These are phyloP conservation scores for Emergomyces africanus DNA, from an alignment of 2,329 filamentous ascomycete species.

Conservation along the genomic window DNA sequence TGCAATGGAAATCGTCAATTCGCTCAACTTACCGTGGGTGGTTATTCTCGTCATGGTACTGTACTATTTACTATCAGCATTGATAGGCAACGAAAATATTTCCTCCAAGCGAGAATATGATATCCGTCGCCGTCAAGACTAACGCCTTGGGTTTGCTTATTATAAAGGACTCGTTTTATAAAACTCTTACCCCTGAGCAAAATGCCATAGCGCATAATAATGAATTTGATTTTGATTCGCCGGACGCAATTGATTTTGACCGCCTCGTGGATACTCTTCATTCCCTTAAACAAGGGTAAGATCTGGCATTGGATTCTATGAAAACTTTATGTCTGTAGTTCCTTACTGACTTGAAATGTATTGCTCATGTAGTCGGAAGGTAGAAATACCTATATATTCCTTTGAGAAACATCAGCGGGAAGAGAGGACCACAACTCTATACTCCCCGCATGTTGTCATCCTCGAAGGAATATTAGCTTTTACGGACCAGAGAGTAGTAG, in stretches of 20 bases:
- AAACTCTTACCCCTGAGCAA: conserved; percentile 66
- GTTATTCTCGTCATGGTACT: conserved; percentile 91
- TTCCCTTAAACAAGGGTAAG: conserved; percentile 84
- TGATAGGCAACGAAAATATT: not conserved
- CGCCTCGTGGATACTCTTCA: conserved; percentile 62
- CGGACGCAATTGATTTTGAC: conserved; percentile 91
- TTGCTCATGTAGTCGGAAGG: conserved; percentile 29
- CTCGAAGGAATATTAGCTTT: conserved; percentile 93
- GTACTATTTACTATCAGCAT: no score
- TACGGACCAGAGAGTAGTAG: conserved; percentile 72
- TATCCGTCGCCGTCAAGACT: conserved; percentile 10
- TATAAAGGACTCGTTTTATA: conserved; percentile 88
- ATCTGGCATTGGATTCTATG: conserved; percentile 2
- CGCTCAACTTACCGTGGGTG: conserved; percentile 90
- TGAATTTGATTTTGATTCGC: conserved; percentile 92
- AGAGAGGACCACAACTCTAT: conserved; percentile 71
- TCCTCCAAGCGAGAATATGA: not conserved
- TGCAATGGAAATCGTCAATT: conserved; percentile 78
- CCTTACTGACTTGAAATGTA: conserved; percentile 9
- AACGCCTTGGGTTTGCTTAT: conserved; percentile 1
- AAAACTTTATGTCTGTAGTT: not conserved
- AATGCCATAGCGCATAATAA: conserved; percentile 72
- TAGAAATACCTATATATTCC: conserved; percentile 89
- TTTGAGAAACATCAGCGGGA: conserved; percentile 81
- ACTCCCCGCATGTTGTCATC: conserved; percentile 91